phyloP scores from a whole-genome alignment of 108 stramenopile genomes.

The Skeletonema tropicum region DNA sequence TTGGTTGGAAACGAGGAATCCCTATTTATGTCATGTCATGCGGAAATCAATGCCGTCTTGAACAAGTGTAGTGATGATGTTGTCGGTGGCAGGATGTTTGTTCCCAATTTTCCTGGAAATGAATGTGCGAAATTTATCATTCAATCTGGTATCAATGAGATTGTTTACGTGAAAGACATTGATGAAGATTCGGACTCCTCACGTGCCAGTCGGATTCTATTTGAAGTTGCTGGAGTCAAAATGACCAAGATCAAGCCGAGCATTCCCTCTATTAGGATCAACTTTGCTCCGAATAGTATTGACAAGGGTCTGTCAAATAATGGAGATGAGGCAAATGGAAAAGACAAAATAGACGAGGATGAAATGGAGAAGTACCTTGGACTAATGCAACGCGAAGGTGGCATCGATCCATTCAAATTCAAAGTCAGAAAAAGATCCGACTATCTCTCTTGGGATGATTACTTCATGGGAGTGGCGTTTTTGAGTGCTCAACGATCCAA shows the following conservation, averaged over 20 bases:
- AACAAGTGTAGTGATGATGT: conserved; percentile 82
- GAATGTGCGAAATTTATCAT: conserved; percentile 97
- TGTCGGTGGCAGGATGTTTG: conserved; percentile 78
- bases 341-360: conserved; percentile 3
- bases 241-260: conserved; percentile 36
- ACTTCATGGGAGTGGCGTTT: conserved; percentile 96
- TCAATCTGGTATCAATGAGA: conserved; percentile 91
- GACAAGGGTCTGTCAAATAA: background rate
- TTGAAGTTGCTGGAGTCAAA: conserved; percentile 83
- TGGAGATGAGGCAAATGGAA: background rate
- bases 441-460: conserved; percentile 94
- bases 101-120: conserved; percentile 91
- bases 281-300: conserved; percentile 34
- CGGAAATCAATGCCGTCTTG: conserved; percentile 83
- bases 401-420: conserved; percentile 55
- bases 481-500: conserved; percentile 95
- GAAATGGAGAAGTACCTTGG: conserved; percentile 52
- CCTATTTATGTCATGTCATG: conserved; percentile 94
- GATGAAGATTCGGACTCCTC: conserved; percentile 56
- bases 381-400: conserved; percentile 58
- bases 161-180: conserved; percentile 76
- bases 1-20: conserved; percentile 86
- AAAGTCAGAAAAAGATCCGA: conserved; percentile 41
- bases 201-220: conserved; percentile 85
- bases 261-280: conserved; percentile 26